These are phyloP conservation scores for Gossypium anomalum DNA, from an alignment of 345 rosid genomes.

Conservation along the genomic window DNA sequence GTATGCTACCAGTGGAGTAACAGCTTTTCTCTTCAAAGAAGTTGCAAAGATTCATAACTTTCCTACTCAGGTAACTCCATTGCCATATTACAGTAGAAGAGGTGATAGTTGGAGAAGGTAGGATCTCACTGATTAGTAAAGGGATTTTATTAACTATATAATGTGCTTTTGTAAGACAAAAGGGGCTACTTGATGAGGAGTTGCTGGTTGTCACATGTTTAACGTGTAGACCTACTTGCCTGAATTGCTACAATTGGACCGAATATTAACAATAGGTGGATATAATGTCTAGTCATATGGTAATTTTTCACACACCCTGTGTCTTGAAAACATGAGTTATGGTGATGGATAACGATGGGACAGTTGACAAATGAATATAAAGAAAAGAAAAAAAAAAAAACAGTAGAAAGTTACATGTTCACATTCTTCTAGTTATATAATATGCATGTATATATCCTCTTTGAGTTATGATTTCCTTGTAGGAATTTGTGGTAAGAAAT, in stretches of 20 bases:
- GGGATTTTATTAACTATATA: not conserved
- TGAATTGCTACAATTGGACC: too few species aligned
- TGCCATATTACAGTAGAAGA: constrained; percentile 7
- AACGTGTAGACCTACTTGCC: not conserved
- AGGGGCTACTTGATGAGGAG: not conserved
- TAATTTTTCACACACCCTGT: too few species aligned
- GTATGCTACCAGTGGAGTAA: constrained; percentile 86
- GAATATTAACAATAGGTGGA: too few species aligned
- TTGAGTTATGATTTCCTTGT: constrained; percentile 9
- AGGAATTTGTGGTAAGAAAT: constrained; percentile 96
- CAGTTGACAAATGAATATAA: too few species aligned
- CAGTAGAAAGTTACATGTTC: not conserved
- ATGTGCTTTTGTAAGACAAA: not conserved
- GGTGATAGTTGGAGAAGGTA: not conserved
- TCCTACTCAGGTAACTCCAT: constrained; percentile 73
- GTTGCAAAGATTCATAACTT: constrained; percentile 69
- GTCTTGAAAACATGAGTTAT: too few species aligned
- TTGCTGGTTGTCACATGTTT: not conserved
- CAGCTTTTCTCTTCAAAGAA: constrained; percentile 90
- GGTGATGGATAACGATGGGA: too few species aligned
- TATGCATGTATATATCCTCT: not conserved
- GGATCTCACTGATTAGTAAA: not conserved
- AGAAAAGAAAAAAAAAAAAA: not conserved
- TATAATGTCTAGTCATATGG: too few species aligned
- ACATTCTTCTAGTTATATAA: not conserved